Evolutionary conservation across 2,329 filamentous ascomycete genomes (phyloP).

Genomic region (Trichothecium roseum): DNA sequence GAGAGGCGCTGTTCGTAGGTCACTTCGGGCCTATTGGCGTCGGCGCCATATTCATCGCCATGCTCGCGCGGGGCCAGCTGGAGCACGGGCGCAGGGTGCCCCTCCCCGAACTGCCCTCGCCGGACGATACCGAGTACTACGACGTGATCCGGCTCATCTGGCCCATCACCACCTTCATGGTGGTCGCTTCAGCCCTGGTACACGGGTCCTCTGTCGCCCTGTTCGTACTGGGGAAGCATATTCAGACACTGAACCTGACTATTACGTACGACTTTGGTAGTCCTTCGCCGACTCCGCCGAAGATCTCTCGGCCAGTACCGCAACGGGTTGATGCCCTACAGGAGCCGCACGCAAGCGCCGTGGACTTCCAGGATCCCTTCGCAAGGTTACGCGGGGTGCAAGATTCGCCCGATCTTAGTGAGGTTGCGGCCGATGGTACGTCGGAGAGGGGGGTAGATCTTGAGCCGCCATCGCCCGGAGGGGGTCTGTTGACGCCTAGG

Average conservation of each 20-base stretch:
- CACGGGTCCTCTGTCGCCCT: conserved; percentile 96
- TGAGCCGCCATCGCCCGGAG: no score
- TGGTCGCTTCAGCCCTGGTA: conserved; percentile 87
- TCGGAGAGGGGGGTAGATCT: no score
- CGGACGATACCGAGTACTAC: conserved; percentile 45
- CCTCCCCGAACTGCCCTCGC: conserved; percentile 48
- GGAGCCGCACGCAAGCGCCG: conserved; percentile 79
- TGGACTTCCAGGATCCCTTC: conserved; percentile 54
- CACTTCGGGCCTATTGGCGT: conserved; percentile 98
- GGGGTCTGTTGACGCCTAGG: no score
- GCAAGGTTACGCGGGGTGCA: conserved; percentile 48
- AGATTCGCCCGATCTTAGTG: conserved; percentile 49
- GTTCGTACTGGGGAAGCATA: conserved; percentile 93
- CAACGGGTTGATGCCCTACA: conserved; percentile 52
- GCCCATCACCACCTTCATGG: conserved; percentile 90
- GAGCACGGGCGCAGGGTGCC: conserved; percentile 70
- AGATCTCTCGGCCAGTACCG: no score
- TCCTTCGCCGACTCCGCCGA: conserved; percentile 86
- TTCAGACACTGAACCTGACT: conserved; percentile 90
- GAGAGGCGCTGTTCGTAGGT: conserved; percentile 90
- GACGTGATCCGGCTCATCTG: conserved; percentile 78
- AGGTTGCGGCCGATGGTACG: conserved; percentile 12
- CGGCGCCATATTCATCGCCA: conserved; percentile 89
- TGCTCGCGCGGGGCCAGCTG: conserved; percentile 84
- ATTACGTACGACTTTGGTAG: conserved; percentile 87